Evolutionary conservation across 2,329 filamentous ascomycete genomes (phyloP).

Genomic region (Dothiorella sarmentorum): DNA sequence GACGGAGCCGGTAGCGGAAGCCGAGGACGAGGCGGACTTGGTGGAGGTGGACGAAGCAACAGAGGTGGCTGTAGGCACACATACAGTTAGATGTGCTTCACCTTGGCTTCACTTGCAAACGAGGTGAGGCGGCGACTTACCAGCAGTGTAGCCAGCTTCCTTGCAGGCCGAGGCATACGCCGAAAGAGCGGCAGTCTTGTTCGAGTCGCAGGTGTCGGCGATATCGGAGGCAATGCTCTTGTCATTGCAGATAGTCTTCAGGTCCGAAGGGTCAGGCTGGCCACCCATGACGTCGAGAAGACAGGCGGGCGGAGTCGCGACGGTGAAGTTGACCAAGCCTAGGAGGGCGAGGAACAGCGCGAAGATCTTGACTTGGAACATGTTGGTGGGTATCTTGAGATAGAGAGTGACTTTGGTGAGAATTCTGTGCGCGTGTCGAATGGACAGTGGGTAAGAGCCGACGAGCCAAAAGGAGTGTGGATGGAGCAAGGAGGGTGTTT

Average conservation of each 20-base stretch:
- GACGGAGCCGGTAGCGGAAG: slow-evolving; percentile 1
- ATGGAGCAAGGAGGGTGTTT: neutral
- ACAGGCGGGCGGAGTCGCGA: slow-evolving; percentile 21
- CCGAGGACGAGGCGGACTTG: neutral
- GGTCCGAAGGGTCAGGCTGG: slow-evolving; percentile 15
- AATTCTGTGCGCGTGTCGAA: neutral
- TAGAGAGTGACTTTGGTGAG: slow-evolving; percentile 2
- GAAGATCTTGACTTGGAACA: slow-evolving; percentile 19
- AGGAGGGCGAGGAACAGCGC: slow-evolving; percentile 18
- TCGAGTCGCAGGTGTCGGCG: slow-evolving; percentile 2
- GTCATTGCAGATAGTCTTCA: slow-evolving; percentile 20
- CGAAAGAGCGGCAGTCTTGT: slow-evolving; percentile 12
- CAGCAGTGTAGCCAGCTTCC: slow-evolving; percentile 10
- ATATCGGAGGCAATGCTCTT: slow-evolving; percentile 8
- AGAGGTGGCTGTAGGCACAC: neutral
- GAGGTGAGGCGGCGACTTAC: neutral
- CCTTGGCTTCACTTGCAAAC: no score
- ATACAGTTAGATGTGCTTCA: neutral
- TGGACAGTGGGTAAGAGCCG: neutral
- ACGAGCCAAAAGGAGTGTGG: slow-evolving; percentile 1
- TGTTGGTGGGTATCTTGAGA: slow-evolving; percentile 3
- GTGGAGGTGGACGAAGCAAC: neutral
- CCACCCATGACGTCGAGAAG: slow-evolving; percentile 18
- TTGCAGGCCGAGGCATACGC: slow-evolving; percentile 19
- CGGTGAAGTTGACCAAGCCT: slow-evolving; percentile 18